These are phyloP conservation scores for Moricandia moricandioides DNA, from an alignment of 345 rosid species.

Conservation along the genomic window DNA sequence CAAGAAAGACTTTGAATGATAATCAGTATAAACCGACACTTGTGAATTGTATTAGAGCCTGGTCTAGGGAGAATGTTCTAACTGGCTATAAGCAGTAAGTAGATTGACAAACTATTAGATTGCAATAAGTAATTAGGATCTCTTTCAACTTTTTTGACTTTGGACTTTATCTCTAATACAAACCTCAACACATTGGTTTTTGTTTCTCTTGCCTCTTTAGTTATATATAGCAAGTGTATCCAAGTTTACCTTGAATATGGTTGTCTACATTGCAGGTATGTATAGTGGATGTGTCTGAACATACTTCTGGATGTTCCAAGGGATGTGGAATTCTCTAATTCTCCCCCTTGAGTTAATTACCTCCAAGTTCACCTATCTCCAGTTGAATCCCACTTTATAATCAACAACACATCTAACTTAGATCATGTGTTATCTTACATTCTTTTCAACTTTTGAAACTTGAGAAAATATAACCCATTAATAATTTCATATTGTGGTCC, in stretches of 20 bases:
- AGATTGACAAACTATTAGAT: neutral
- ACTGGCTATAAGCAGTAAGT: neutral
- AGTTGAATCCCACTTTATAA: no score
- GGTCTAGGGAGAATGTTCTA: neutral
- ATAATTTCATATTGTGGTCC: no score
- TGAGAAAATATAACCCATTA: no score
- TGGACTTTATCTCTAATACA: neutral
- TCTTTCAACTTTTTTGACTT: neutral
- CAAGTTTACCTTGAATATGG: neutral
- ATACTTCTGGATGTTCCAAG: no score
- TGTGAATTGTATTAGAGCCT: neutral
- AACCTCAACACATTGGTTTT: neutral
- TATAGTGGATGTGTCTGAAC: neutral
- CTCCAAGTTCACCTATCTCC: no score
- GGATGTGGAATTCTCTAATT: no score
- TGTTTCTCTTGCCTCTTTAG: neutral
- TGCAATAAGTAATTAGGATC: neutral
- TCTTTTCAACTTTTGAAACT: no score
- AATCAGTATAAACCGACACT: neutral
- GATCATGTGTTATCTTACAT: no score
- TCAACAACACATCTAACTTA: no score
- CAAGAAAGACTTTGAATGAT: neutral
- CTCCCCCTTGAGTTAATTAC: no score
- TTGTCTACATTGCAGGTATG: neutral
- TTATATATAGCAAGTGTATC: neutral